These are phyloP conservation scores for Priceomyces haplophilus DNA, from an alignment of 805 yeast species.

Conservation along the genomic window DNA sequence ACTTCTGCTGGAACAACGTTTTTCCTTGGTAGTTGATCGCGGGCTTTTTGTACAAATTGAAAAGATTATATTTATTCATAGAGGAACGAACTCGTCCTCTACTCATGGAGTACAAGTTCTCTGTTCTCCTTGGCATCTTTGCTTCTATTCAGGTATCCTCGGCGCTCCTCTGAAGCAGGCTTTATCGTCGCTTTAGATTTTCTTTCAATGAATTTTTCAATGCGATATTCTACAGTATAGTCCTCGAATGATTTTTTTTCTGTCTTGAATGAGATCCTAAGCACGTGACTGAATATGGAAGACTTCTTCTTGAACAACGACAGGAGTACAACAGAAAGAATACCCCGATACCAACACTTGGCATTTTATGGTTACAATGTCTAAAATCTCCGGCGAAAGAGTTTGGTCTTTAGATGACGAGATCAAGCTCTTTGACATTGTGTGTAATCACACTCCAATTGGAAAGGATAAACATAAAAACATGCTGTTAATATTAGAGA, in stretches of 20 bases:
- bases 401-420: slow-evolving; percentile 64
- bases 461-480: slow-evolving; percentile 50
- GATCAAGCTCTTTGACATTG: slow-evolving; percentile 54
- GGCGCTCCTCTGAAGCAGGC: not conserved
- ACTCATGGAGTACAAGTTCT: slow-evolving; percentile 52
- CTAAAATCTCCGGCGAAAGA: slow-evolving; percentile 8
- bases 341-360: not conserved
- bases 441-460: slow-evolving; percentile 66
- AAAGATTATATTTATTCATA: slow-evolving; percentile 87
- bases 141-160: not conserved
- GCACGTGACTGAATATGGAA: slow-evolving; percentile 2
- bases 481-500: slow-evolving; percentile 39
- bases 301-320: not conserved
- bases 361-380: not conserved
- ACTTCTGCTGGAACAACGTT: slow-evolving; percentile 87
- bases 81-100: slow-evolving; percentile 82
- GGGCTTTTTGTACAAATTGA: slow-evolving; percentile 78
- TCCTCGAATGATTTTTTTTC: slow-evolving; percentile 2
- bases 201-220: not conserved
- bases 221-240: not conserved
- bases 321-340: not conserved
- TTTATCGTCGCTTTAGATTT: not conserved
- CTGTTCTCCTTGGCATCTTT: slow-evolving; percentile 61
- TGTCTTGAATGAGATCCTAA: not conserved
- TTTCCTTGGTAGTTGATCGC: slow-evolving; percentile 51